phyloP scores from a whole-genome alignment of 1,139 yeast genomes.

The Taiozyma sp. region DNA sequence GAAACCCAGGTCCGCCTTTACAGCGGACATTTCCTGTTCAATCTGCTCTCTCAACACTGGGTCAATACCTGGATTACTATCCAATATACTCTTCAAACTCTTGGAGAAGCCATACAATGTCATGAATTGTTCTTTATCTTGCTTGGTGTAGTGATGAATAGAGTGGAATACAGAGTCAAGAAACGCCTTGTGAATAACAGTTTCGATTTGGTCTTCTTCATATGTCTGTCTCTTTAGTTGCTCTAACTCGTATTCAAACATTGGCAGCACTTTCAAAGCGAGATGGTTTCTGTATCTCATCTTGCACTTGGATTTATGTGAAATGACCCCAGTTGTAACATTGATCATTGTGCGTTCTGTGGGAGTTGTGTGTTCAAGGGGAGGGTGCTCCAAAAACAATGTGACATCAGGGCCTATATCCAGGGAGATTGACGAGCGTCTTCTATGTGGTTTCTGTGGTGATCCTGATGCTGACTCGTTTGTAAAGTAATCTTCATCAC shows the following conservation, averaged over 20 bases:
- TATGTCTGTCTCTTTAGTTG: background rate
- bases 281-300: background rate
- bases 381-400: background rate
- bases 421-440: background rate
- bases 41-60: background rate
- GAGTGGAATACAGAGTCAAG: background rate
- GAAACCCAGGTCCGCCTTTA: background rate
- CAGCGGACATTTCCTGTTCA: background rate
- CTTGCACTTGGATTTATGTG: background rate
- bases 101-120: background rate
- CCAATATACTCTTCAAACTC: background rate
- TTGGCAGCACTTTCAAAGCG: background rate
- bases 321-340: background rate
- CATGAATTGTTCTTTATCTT: background rate
- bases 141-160: background rate
- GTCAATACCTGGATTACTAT: background rate
- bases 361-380: background rate
- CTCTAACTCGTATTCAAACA: background rate
- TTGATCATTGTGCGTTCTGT: background rate
- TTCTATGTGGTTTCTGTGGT: background rate
- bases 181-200: background rate
- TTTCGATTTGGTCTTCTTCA: background rate
- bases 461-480: background rate
- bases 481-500: background rate
- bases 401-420: background rate